Base-by-base conservation (phyloP, 805 yeast genomes). In the Metschnikowia chrysomelidarum region DNA sequence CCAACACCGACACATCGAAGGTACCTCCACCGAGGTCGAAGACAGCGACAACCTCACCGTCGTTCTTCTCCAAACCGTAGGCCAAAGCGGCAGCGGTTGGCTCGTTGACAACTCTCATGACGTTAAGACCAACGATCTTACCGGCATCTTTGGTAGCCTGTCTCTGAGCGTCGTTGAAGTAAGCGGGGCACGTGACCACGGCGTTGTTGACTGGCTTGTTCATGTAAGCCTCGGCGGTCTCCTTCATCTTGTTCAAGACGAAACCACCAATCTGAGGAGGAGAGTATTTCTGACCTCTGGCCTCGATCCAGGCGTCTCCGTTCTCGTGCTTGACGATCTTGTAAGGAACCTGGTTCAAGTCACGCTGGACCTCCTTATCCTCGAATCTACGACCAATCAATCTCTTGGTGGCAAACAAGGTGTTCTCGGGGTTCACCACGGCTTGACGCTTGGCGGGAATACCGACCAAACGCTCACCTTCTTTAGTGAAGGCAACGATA, bases 11-110 rank as follows among this genome's bases (percentile, higher is more conserved):
- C 69, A 88, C 83, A 83, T 88, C 97, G 64, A 88, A 88, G 57
- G 97, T 88, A 80, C 97, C 97, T 68, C 97, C 97, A 80, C 97
- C 97, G 60, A 88, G 77, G 71, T 88, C 97, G 73, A 89, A 88
- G 50, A 88, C 97, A 45, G 97, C 97, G 54, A 88, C 95, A 45
- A 84, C 83, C 69, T 80, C 82, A 58, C 80, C 75, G 51, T 75
- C 79, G 57, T 81, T 84, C 73, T 83, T 84, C 71, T 87, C 96
- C 57, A 87, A 74, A 71, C 96, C 96, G 68, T 87, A 87, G 47
- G 96, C 96, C 57, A 87, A 73, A 46, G 96, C 96, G 47, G 96
- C 93, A 46, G 93, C 93, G 47, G 93, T 83, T 56, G 94, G 94
- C 75, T 84, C 94, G 73, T 84, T 84, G 48, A 84, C 93, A 47